Base-by-base conservation (phyloP, 2,329 filamentous ascomycete genomes). In the Epichloe sp. region DNA sequence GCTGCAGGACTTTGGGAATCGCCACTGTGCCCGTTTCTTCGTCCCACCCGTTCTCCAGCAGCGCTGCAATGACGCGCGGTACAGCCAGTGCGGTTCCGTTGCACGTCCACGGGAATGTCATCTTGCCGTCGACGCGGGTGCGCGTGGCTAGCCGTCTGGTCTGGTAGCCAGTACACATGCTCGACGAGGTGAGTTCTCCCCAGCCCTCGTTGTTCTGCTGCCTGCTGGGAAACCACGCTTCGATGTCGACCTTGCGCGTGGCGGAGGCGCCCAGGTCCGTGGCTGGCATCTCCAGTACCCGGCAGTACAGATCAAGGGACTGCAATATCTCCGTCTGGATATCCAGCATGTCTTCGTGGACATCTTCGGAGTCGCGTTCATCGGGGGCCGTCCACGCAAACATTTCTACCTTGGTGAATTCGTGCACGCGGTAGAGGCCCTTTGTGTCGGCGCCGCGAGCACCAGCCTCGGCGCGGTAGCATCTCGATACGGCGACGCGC, bases 351-450 rank as follows among this genome's bases (percentile, higher is more conserved):
- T 96, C 89, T 48, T 86, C 74, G 65, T 95, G 95, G 12, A 91
- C 60, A 0, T 76, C 71, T 7, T 76, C 70, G 0, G 80, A 71
- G 41, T 66, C 63, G 35, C 62, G 63, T 2, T 60, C 52, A 49
- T 80, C 74, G 1, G 86, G 80, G 34, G 76, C 60, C 4, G 88
- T 85, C 93, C 93, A 98, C 0, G 86, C 89, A 64, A 98, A 97
- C 75, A 98, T 83, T 68, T 98, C 93, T 0, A 98, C 91, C 66
- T 98, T 98, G 31, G 89, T 95, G 69, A 98, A 98, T 68, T 98
- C 93, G 68, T 98, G 93, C 3, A 98, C 93, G 31, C 93, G 85
- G 69, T 97, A 98, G 2, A 98, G 72, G 5, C 93, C 93, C 69
- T 95, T 96, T 2, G 90, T 95, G 59, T 93, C 88, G 23, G 85